phyloP scores from a whole-genome alignment of 371 early-diverging fungal species.

The Mortierella sp. region DNA sequence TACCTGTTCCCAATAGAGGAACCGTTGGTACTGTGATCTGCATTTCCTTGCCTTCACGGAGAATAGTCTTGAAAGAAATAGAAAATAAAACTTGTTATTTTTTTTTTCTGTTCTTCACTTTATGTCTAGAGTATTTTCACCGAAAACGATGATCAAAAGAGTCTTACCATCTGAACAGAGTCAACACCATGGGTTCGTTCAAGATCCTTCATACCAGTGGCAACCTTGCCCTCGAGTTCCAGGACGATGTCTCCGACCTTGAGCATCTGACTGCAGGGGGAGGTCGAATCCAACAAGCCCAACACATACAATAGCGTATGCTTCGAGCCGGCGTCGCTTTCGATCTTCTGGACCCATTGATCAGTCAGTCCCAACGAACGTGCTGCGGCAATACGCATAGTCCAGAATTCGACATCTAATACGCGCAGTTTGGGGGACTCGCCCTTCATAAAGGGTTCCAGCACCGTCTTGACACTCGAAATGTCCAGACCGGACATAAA shows the following conservation, averaged over 20 bases:
- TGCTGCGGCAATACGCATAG: slow-evolving; percentile 84
- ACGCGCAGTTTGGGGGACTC: slow-evolving; percentile 63
- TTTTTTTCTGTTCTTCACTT: not conserved
- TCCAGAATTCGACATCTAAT: slow-evolving; percentile 82
- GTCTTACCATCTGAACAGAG: slow-evolving; percentile 63
- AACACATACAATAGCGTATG: slow-evolving; percentile 80
- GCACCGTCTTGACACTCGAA: slow-evolving; percentile 57
- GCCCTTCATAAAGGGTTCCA: slow-evolving; percentile 57
- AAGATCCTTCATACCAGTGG: slow-evolving; percentile 81
- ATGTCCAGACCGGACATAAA: slow-evolving; percentile 74
- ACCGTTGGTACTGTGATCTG: slow-evolving; percentile 67
- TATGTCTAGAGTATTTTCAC: not conserved
- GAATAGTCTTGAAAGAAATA: not conserved
- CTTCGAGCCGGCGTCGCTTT: slow-evolving; percentile 69
- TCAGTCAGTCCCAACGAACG: slow-evolving; percentile 83
- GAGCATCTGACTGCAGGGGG: slow-evolving; percentile 69
- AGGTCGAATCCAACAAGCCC: slow-evolving; percentile 66
- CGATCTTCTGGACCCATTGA: slow-evolving; percentile 82
- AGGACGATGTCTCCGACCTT: slow-evolving; percentile 91
- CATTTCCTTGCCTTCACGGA: slow-evolving; percentile 70
- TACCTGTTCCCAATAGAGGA: slow-evolving; percentile 66
- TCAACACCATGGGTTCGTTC: slow-evolving; percentile 51
- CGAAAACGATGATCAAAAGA: slow-evolving; percentile 3
- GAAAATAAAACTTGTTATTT: not conserved
- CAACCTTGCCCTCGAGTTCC: slow-evolving; percentile 75